A percentile compares a stretch with the other conserved stretches of the same genome.
These are phyloP conservation scores for Pelargonium myrrhifolium DNA, from an alignment of 441 rosid species.

Conservation along the genomic window DNA sequence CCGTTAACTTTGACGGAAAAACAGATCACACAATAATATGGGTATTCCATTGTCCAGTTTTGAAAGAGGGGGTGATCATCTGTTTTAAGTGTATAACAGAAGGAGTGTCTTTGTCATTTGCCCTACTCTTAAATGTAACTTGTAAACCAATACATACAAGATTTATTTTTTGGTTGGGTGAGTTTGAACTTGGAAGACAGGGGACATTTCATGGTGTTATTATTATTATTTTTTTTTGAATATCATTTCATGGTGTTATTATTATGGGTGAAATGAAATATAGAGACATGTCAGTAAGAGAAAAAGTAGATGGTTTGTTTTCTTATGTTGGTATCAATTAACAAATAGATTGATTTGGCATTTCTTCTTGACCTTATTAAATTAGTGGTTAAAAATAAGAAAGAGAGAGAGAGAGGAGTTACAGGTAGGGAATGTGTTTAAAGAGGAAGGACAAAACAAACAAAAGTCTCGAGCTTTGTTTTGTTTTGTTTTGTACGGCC, in stretches of 20 bases:
- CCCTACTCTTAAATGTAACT: too few species aligned
- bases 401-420: not conserved
- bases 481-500: not conserved
- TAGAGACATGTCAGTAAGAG: constrained; percentile 7
- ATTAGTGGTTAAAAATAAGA: constrained; percentile 7
- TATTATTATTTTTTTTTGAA: too few species aligned
- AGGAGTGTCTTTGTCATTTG: too few species aligned
- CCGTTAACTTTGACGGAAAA: too few species aligned
- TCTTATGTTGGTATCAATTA: constrained; percentile 11
- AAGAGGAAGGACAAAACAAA: constrained; percentile 28
- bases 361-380: not conserved
- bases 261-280: constrained; percentile 11
- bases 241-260: too few species aligned
- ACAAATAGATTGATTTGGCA: not conserved
- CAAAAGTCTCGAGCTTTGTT: constrained; percentile 36
- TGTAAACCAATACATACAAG: too few species aligned
- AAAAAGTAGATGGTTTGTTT: constrained; percentile 9
- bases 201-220: too few species aligned
- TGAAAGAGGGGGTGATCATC: too few species aligned
- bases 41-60: too few species aligned
- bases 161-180: not conserved
- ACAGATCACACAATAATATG: too few species aligned
- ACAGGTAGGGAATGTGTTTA: constrained; percentile 23
- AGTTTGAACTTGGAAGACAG: not conserved
- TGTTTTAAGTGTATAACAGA: too few species aligned